Evolutionary conservation across 2,329 filamentous ascomycete genomes (phyloP).

Genomic region (Hortaea sp.): DNA sequence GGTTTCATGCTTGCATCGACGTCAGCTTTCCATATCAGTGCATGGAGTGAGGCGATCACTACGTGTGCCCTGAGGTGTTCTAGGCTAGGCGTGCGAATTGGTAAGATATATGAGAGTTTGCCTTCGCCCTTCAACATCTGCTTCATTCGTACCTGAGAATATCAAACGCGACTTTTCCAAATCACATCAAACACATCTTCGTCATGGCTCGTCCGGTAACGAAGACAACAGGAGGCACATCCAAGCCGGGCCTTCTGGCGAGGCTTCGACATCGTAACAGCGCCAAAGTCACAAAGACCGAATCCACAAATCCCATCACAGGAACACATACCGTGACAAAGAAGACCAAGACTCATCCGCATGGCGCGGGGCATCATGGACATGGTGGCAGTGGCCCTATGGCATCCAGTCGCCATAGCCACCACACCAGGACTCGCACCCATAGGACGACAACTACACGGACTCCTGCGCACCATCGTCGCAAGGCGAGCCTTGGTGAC

Average conservation of each 20-base stretch:
- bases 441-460: slow-evolving; percentile 9
- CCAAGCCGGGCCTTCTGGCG: slow-evolving; percentile 44
- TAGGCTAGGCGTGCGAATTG: too few relatives aligned
- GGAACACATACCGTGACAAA: slow-evolving; percentile 29
- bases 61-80: too few relatives aligned
- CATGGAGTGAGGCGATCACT: too few relatives aligned
- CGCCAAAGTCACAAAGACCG: slow-evolving; percentile 32
- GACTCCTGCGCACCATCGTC: slow-evolving; percentile 52
- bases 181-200: too few relatives aligned
- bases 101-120: too few relatives aligned
- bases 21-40: too few relatives aligned
- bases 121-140: too few relatives aligned
- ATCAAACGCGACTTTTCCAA: too few relatives aligned
- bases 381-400: slow-evolving; percentile 16
- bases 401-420: not conserved
- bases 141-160: too few relatives aligned
- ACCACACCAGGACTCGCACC: slow-evolving; percentile 6
- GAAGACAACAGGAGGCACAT: too few relatives aligned
- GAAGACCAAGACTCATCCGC: slow-evolving; percentile 22
- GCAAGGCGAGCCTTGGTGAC: slow-evolving; percentile 60
- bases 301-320: slow-evolving; percentile 32
- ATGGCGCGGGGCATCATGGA: slow-evolving; percentile 15
- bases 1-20: too few relatives aligned
- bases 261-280: slow-evolving; percentile 39
- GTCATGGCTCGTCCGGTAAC: too few relatives aligned